Conservation (phyloP, 208 protist species). For the Leishmania turanica region DNA sequence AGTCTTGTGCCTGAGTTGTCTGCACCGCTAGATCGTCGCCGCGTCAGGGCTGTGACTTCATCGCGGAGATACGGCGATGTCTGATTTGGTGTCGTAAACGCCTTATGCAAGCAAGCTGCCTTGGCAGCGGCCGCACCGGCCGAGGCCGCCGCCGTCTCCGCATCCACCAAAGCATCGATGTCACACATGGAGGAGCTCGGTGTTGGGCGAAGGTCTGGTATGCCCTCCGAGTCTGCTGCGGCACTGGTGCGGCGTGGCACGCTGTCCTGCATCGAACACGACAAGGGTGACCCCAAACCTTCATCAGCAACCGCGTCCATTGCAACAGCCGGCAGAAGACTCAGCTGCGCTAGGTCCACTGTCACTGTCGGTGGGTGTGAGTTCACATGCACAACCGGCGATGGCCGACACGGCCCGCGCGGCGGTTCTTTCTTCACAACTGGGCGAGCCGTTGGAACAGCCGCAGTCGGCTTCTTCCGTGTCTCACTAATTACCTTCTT, state of each 20-base stretch:
- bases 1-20: constrained; percentile 8
- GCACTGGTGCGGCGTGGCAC: background rate
- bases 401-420: background rate
- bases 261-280: background rate
- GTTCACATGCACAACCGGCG: background rate
- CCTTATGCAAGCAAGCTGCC: background rate
- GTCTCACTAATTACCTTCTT: background rate
- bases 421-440: constrained; percentile 16
- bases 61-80: constrained; percentile 8
- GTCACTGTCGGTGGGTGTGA: background rate
- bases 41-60: constrained; percentile 4
- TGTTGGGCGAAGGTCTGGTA: constrained; percentile 14
- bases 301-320: background rate
- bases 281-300: constrained; percentile 7
- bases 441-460: background rate
- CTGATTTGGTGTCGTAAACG: constrained; percentile 8
- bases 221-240: background rate
- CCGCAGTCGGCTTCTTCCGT: background rate
- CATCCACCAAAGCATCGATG: background rate
- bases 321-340: background rate
- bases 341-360: background rate
- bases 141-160: background rate
- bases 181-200: constrained; percentile 3
- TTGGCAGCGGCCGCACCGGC: background rate
- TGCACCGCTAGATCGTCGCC: background rate